Evolutionary conservation across 495 filamentous ascomycete species (phyloP).

Genomic region (Tuber microsphaerosporum): DNA sequence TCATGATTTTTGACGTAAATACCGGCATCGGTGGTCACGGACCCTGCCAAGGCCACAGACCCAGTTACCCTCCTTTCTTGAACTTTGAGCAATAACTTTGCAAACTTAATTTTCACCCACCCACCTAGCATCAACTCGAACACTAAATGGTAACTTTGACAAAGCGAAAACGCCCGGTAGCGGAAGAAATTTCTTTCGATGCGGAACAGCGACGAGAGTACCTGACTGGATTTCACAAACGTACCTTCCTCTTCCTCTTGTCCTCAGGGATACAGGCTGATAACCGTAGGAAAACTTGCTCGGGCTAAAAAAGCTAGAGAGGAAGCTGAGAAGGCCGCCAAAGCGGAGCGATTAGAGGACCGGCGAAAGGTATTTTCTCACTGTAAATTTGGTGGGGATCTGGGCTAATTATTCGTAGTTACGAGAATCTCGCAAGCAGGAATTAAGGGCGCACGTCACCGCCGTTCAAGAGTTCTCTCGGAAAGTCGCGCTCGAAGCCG

Average conservation of each 20-base stretch:
- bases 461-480: slow-evolving; percentile 50
- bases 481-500: slow-evolving; percentile 49
- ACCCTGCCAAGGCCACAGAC: not conserved
- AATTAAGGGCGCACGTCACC: slow-evolving; percentile 68
- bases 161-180: not conserved
- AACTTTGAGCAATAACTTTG: not conserved
- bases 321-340: not conserved
- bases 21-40: not conserved
- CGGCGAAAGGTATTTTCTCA: not conserved
- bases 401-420: slow-evolving; percentile 48
- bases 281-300: not conserved
- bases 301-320: not conserved
- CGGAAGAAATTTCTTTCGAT: slow-evolving; percentile 71
- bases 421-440: slow-evolving; percentile 65
- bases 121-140: not conserved
- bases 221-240: slow-evolving; percentile 89
- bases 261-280: not conserved
- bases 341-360: not conserved
- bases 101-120: not conserved
- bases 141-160: not conserved
- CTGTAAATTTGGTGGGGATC: not conserved
- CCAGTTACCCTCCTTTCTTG: not conserved
- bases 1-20: not conserved
- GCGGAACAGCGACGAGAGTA: slow-evolving; percentile 65
- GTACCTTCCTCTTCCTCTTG: slow-evolving; percentile 45